Evolutionary conservation across 2,329 filamentous ascomycete genomes (phyloP).

Genomic region (Penicillium sp.): DNA sequence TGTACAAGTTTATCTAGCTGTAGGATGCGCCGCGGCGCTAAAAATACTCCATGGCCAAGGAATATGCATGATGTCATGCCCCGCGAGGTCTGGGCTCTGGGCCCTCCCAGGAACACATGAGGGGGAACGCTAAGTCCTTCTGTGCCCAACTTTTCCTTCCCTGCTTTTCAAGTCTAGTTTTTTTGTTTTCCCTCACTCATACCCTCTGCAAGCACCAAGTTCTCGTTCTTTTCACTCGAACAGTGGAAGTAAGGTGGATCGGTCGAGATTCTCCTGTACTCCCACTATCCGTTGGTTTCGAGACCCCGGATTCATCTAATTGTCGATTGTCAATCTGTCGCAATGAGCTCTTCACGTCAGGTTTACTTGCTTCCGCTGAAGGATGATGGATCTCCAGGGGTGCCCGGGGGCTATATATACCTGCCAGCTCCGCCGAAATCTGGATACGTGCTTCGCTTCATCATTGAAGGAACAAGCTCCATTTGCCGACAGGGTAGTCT

Average conservation of each 20-base stretch:
- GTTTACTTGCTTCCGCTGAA: conserved; percentile 88
- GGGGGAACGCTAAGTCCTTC: conserved; percentile 9
- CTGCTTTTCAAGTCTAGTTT: conserved; percentile 5
- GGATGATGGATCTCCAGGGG: conserved; percentile 86
- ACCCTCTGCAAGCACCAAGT: neutral
- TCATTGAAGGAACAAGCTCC: conserved; percentile 90
- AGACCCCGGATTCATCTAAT: neutral
- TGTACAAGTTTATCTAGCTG: too few species aligned
- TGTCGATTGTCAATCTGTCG: conserved; percentile 7
- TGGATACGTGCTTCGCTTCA: conserved; percentile 74
- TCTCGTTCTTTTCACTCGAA: neutral
- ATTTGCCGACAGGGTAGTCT: conserved; percentile 92
- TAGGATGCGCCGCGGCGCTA: neutral
- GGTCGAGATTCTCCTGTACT: conserved; percentile 1
- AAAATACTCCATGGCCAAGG: conserved; percentile 3
- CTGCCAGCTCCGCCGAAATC: conserved; percentile 72
- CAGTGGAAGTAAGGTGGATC: conserved; percentile 7
- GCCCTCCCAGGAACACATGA: conserved; percentile 12
- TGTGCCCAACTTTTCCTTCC: conserved; percentile 1
- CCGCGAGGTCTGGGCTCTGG: conserved; percentile 11
- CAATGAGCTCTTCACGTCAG: conserved; percentile 39
- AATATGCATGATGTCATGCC: conserved; percentile 12
- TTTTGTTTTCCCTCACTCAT: neutral
- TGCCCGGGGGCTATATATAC: conserved; percentile 87
- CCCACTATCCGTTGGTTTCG: neutral